Percentiles rank a stretch among this genome's conserved stretches.
Evolutionary conservation across 2,329 filamentous ascomycete species (phyloP).

Genomic region (Xylariaceae sp.): DNA sequence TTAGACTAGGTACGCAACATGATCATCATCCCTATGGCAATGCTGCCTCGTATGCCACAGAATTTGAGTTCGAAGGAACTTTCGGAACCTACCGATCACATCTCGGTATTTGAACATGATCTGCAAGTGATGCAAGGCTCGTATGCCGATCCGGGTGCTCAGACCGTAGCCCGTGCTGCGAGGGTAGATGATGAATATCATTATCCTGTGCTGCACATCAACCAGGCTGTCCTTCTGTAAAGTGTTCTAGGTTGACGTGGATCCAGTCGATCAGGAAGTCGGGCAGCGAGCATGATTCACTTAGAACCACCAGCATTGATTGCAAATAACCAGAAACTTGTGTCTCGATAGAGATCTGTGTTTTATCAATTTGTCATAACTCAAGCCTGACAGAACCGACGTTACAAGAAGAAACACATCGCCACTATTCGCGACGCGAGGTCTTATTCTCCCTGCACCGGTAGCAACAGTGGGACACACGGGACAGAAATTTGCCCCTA

Average conservation of each 20-base stretch:
- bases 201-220: constrained; percentile 4
- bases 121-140: constrained; percentile 9
- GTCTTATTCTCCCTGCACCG: constrained; percentile 2
- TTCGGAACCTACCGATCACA: background rate
- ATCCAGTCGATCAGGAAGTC: background rate
- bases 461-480: background rate
- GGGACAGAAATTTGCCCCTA: background rate
- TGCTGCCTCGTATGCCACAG: background rate
- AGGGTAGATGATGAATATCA: background rate
- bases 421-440: constrained; percentile 3
- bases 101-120: constrained; percentile 4
- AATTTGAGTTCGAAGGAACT: constrained; percentile 1
- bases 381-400: background rate
- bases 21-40: background rate
- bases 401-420: constrained; percentile 1
- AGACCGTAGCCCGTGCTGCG: constrained; percentile 4
- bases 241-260: constrained; percentile 2
- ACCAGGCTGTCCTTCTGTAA: constrained; percentile 3
- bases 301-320: background rate
- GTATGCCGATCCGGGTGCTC: constrained; percentile 5
- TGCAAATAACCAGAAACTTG: constrained; percentile 1
- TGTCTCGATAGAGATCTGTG: background rate
- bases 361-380: background rate
- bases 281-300: background rate
- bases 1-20: background rate